A percentile compares a stretch with the other conserved stretches of the same genome.
These are phyloP conservation scores for Boletellus dicymbophilus DNA, from an alignment of 1,284 basidiomycete species.

Conservation along the genomic window DNA sequence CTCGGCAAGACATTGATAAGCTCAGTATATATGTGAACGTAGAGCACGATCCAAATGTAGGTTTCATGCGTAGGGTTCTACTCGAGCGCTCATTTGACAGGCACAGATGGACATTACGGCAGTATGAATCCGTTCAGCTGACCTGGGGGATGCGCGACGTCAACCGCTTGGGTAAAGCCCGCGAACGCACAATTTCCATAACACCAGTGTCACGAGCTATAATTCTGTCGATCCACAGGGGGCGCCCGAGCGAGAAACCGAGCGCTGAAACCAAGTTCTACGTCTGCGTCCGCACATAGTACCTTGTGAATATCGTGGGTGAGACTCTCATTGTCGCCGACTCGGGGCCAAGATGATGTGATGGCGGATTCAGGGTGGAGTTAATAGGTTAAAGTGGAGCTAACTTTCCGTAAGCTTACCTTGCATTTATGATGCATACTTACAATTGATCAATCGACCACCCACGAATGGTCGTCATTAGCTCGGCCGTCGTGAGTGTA, in stretches of 20 bases:
- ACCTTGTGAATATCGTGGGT: not conserved
- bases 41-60: slow-evolving; percentile 20
- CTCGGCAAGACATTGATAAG: not conserved
- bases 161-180: too few relatives aligned
- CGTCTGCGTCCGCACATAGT: not conserved
- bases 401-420: not conserved
- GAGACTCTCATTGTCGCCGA: too few relatives aligned
- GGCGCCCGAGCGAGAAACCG: too few relatives aligned
- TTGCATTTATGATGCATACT: too few relatives aligned
- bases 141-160: too few relatives aligned
- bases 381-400: not conserved
- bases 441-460: too few relatives aligned
- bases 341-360: too few relatives aligned
- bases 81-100: slow-evolving; percentile 10
- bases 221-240: not conserved
- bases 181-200: slow-evolving; percentile 1
- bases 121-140: slow-evolving; percentile 6
- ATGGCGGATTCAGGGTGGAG: not conserved
- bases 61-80: not conserved
- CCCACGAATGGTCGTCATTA: too few relatives aligned
- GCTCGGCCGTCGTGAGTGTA: too few relatives aligned
- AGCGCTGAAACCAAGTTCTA: not conserved
- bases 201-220: not conserved
- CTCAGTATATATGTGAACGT: slow-evolving; percentile 13
- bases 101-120: slow-evolving; percentile 27